Evolutionary conservation across 495 filamentous ascomycete genomes (phyloP).

Genomic region (Clavariopsis aquatica): DNA sequence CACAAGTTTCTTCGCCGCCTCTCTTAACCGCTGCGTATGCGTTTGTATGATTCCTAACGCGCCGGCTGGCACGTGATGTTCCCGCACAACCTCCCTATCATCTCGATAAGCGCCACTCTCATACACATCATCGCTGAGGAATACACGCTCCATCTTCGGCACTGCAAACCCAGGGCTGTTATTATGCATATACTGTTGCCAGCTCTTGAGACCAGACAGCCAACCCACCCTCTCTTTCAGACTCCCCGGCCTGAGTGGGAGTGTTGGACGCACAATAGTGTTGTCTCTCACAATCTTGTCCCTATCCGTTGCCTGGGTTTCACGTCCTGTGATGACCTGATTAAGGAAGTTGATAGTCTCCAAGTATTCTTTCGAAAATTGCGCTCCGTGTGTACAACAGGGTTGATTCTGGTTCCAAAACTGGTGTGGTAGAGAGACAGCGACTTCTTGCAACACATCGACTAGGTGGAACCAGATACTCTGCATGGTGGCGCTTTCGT

Average conservation of each 20-base stretch:
- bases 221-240: not conserved
- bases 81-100: not conserved
- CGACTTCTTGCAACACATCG: conserved; percentile 1
- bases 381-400: not conserved
- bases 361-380: not conserved
- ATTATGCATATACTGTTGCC: conserved; percentile 10
- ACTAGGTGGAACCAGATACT: conserved; percentile 16
- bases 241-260: too few species aligned
- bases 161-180: conserved; percentile 14
- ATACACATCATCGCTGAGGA: not conserved
- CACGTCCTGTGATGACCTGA: not conserved
- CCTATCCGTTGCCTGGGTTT: not conserved
- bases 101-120: not conserved
- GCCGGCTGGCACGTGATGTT: not conserved
- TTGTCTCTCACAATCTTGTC: not conserved
- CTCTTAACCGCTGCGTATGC: conserved; percentile 4
- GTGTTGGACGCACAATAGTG: too few species aligned
- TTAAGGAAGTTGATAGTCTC: conserved; percentile 8
- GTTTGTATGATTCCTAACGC: conserved; percentile 4
- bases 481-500: conserved; percentile 1
- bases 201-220: conserved; percentile 4
- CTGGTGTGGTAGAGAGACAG: not conserved
- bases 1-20: not conserved
- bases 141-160: not conserved
- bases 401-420: not conserved